Evolutionary conservation across 1,284 basidiomycete genomes (phyloP).

Genomic region (Austroboletus niveus): DNA sequence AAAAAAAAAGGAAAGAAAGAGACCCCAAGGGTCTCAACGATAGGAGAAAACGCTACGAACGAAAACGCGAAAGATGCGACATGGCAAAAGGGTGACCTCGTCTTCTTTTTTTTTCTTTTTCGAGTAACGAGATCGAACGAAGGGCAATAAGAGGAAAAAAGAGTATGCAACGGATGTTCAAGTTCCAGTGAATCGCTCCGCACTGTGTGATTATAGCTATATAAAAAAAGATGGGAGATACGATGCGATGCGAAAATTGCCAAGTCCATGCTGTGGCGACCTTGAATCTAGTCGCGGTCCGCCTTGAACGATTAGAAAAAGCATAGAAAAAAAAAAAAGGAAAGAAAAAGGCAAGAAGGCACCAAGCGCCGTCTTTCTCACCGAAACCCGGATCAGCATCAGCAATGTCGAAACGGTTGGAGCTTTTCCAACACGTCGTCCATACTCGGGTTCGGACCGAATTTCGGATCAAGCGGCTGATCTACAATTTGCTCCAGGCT

Average conservation of each 20-base stretch:
- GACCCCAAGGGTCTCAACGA: too few species aligned
- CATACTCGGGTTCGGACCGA: conserved; percentile 37
- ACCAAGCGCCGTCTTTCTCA: conserved; percentile 7
- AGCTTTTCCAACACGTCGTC: conserved; percentile 39
- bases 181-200: conserved; percentile 29
- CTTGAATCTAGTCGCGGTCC: conserved; percentile 11
- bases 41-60: conserved; percentile 4
- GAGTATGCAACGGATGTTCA: conserved; percentile 20
- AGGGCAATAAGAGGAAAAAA: conserved; percentile 1
- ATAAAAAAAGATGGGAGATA: not conserved
- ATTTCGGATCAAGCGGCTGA: conserved; percentile 27
- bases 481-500: conserved; percentile 23
- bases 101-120: too few species aligned
- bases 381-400: conserved; percentile 16
- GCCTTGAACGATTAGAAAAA: conserved; percentile 11
- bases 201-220: conserved; percentile 10
- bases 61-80: not conserved
- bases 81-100: too few species aligned
- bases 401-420: conserved; percentile 33
- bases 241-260: conserved; percentile 28
- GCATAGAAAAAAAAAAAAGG: not conserved
- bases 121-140: conserved; percentile 21
- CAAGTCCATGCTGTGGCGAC: conserved; percentile 18
- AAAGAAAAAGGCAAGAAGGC: not conserved
- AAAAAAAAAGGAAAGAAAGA: too few species aligned